Percentiles rank a stretch among this genome's conserved stretches.
Evolutionary conservation across 306 rosid genomes (phyloP).

Genomic region (Cucumis sativus): Cucumber_9930_V3 NC_026658.2:19257001-19257500

Average conservation of each 20-base stretch:
- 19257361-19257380: slow-evolving; percentile 12
- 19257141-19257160: slow-evolving; percentile 9
- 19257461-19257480: background rate
- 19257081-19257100: background rate
- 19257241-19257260: background rate
- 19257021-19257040: background rate
- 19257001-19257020: background rate
- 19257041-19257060: background rate
- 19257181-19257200: slow-evolving; percentile 15
- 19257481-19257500: slow-evolving; percentile 68
- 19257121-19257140: background rate
- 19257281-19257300: background rate
- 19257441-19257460: background rate
- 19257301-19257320: background rate
- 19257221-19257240: background rate
- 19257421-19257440: background rate
- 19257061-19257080: background rate
- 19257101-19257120: slow-evolving; percentile 15
- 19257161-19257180: slow-evolving; percentile 15
- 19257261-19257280: background rate
- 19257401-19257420: background rate
- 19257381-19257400: background rate
- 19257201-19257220: slow-evolving; percentile 8
- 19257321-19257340: background rate
- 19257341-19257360: background rate